Evolutionary conservation across 1,284 basidiomycete genomes (phyloP).

Genomic region (Cryptococcus deneoformans): DNA sequence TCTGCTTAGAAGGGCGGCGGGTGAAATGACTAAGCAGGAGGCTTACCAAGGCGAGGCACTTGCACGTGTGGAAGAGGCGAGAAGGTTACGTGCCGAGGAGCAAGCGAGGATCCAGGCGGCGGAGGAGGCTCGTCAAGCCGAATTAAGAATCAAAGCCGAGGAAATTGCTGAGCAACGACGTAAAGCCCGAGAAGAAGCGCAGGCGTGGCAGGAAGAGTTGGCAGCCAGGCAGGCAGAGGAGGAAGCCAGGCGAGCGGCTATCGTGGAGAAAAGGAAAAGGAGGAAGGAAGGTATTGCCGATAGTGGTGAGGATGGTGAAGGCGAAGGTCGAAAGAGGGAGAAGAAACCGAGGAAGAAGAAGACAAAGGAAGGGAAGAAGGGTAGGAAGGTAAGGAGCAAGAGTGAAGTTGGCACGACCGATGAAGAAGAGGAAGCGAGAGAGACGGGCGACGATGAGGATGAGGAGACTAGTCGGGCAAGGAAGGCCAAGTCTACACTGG

Average conservation of each 20-base stretch:
- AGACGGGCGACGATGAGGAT: constrained; percentile 17
- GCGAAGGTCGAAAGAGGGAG: constrained; percentile 22
- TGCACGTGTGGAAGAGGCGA: constrained; percentile 69
- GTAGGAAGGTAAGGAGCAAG: constrained; percentile 28
- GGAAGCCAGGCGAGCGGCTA: constrained; percentile 40
- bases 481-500: constrained; percentile 23
- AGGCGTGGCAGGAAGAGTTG: constrained; percentile 56
- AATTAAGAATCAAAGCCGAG: constrained; percentile 60
- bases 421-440: constrained; percentile 18
- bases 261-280: constrained; percentile 37
- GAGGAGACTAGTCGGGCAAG: constrained; percentile 16
- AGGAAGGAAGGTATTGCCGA: constrained; percentile 41
- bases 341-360: constrained; percentile 27
- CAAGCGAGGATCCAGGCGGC: constrained; percentile 45
- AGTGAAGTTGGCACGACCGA: constrained; percentile 24
- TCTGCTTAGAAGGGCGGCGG: constrained; percentile 73
- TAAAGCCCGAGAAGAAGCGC: constrained; percentile 67
- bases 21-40: constrained; percentile 68
- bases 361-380: constrained; percentile 26
- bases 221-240: constrained; percentile 47
- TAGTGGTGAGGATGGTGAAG: constrained; percentile 28
- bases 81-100: constrained; percentile 50
- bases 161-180: constrained; percentile 70
- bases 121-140: constrained; percentile 34
- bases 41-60: constrained; percentile 70